A percentile compares a stretch with the other conserved stretches of the same genome.
Conservation (phyloP, 129 eudicot species). For the Erigeron canadensis region DNA sequence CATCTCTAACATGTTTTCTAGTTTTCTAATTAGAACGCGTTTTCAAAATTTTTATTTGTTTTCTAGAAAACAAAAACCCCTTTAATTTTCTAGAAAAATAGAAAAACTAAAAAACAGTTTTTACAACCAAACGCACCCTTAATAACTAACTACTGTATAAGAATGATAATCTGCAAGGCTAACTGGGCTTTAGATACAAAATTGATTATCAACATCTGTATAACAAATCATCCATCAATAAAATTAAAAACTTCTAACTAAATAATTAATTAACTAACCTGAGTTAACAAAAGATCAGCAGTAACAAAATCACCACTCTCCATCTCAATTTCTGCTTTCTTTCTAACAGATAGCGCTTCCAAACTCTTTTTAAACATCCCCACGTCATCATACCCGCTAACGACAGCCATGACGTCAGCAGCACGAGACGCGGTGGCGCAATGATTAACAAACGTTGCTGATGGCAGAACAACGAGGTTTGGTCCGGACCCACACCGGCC, state of each 20-base stretch:
- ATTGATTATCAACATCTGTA: neutral
- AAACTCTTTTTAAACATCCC: slow-evolving; percentile 37
- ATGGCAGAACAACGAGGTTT: slow-evolving; percentile 66
- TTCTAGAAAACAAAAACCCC: too few relatives aligned
- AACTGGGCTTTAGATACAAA: too few relatives aligned
- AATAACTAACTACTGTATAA: too few relatives aligned
- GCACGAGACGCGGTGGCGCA: slow-evolving; percentile 79
- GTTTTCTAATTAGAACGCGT: too few relatives aligned
- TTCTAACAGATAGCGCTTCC: slow-evolving; percentile 71
- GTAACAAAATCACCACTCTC: slow-evolving; percentile 35
- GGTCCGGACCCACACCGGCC: slow-evolving; percentile 89
- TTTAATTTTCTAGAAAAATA: too few relatives aligned
- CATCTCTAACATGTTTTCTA: too few relatives aligned
- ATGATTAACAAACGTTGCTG: slow-evolving; percentile 45
- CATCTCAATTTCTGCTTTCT: slow-evolving; percentile 57
- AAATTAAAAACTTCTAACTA: neutral
- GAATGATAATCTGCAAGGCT: too few relatives aligned
- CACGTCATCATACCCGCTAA: slow-evolving; percentile 36
- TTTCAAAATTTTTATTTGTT: too few relatives aligned
- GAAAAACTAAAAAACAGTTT: too few relatives aligned
- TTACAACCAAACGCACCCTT: too few relatives aligned
- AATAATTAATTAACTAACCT: slow-evolving; percentile 61
- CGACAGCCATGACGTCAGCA: slow-evolving; percentile 48
- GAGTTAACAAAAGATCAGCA: slow-evolving; percentile 55
- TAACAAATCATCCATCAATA: neutral